A percentile compares a stretch with the other conserved stretches of the same genome.
Evolutionary conservation across 176 grass and related monocot genomes (phyloP).

Genomic region (Neostapfia colusana): DNA sequence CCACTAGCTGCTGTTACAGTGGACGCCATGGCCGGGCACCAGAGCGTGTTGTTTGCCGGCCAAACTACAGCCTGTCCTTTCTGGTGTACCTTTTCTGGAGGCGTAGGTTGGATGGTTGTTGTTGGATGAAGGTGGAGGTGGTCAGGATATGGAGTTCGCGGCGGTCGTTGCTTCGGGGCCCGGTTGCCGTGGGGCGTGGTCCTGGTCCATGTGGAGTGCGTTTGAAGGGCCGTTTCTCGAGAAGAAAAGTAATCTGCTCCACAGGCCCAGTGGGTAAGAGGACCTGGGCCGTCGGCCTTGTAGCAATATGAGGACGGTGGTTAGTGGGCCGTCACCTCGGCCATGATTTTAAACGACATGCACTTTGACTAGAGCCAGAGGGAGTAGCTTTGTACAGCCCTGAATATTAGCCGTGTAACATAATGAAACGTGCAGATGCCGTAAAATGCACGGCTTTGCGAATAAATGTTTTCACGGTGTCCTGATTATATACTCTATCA

Average conservation of each 20-base stretch:
- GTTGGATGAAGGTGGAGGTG: not conserved
- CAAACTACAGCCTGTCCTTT: not conserved
- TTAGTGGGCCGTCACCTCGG: not conserved
- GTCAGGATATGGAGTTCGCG: slow-evolving; percentile 58
- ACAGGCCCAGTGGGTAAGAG: not conserved
- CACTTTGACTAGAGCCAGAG: not conserved
- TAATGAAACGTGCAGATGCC: not conserved
- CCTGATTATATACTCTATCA: not conserved
- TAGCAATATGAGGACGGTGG: not conserved
- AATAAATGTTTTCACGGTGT: not conserved
- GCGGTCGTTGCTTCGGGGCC: slow-evolving; percentile 13
- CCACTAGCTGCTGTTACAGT: slow-evolving; percentile 28
- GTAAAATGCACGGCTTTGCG: not conserved
- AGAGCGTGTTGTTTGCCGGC: slow-evolving; percentile 1
- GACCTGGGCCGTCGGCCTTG: not conserved
- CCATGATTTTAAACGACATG: not conserved
- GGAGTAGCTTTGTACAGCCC: too few species aligned
- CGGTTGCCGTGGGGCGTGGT: not conserved
- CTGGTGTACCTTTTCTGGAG: not conserved
- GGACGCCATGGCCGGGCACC: slow-evolving; percentile 46
- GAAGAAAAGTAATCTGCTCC: too few species aligned
- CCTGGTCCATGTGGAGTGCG: not conserved
- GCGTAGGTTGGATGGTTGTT: not conserved
- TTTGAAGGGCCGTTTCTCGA: too few species aligned
- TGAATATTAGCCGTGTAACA: not conserved